A percentile compares a stretch with the other conserved stretches of the same genome.
phyloP scores from a whole-genome alignment of 2,329 filamentous ascomycete genomes.

The Nemania sp. region DNA sequence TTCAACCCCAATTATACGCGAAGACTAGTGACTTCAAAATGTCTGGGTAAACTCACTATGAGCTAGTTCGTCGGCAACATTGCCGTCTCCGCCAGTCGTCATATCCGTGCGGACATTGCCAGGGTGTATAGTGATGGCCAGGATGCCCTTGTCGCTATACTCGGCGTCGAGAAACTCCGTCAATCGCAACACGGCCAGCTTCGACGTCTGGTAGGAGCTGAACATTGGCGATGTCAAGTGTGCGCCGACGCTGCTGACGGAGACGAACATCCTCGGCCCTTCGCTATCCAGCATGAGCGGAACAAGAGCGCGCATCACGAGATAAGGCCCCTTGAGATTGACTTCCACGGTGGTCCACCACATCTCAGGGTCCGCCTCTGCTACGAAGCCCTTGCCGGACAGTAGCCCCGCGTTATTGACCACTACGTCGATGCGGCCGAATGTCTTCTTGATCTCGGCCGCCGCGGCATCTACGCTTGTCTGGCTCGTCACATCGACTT shows the following conservation, averaged over 20 bases:
- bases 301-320: slow-evolving; percentile 50
- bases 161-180: slow-evolving; percentile 50
- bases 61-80: slow-evolving; percentile 9
- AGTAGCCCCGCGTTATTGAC: slow-evolving; percentile 42
- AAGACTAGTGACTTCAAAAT: background rate
- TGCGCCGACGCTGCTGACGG: slow-evolving; percentile 47
- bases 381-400: slow-evolving; percentile 16
- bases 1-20: background rate
- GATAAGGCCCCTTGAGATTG: slow-evolving; percentile 53
- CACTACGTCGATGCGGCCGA: slow-evolving; percentile 41
- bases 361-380: slow-evolving; percentile 36
- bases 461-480: slow-evolving; percentile 39
- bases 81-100: slow-evolving; percentile 9
- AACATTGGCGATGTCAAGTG: slow-evolving; percentile 34
- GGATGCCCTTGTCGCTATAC: slow-evolving; percentile 44
- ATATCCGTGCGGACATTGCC: slow-evolving; percentile 46
- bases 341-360: slow-evolving; percentile 50
- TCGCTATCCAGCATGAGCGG: slow-evolving; percentile 41
- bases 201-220: slow-evolving; percentile 49
- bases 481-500: slow-evolving; percentile 41
- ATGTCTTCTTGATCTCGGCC: slow-evolving; percentile 35
- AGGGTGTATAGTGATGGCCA: slow-evolving; percentile 49
- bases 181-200: slow-evolving; percentile 50
- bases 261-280: slow-evolving; percentile 45
- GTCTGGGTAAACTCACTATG: slow-evolving; percentile 20